Evolutionary conservation across 768 basidiomycete species (phyloP).

Genomic region (Agrocybe pediades): DNA sequence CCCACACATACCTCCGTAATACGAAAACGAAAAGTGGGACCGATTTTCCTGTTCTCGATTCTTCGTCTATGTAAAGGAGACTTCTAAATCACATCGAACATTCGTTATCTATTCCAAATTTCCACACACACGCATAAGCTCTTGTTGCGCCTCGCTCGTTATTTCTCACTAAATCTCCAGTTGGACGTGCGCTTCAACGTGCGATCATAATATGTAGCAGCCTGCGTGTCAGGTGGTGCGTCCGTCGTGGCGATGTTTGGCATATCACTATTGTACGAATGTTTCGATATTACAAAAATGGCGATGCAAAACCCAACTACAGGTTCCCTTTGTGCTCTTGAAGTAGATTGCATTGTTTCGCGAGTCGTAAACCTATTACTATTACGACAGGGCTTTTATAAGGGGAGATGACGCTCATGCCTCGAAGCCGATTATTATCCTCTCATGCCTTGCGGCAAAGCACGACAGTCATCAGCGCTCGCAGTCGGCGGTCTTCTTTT

Average conservation of each 20-base stretch:
- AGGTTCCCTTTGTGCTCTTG: too few species aligned
- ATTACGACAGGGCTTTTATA: too few species aligned
- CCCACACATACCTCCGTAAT: constrained; percentile 10
- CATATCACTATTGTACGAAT: too few species aligned
- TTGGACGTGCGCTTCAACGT: neutral
- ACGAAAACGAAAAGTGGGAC: too few species aligned
- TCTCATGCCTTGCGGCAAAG: neutral
- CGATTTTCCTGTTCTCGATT: too few species aligned
- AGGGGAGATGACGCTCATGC: too few species aligned
- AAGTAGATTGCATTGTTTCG: too few species aligned
- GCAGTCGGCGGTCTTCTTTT: neutral
- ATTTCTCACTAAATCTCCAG: constrained; percentile 5
- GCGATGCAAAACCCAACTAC: too few species aligned
- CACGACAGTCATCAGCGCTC: neutral
- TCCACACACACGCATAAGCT: neutral
- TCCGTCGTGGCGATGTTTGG: too few species aligned
- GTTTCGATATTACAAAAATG: too few species aligned
- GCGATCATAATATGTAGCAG: constrained; percentile 1
- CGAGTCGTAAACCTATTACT: too few species aligned
- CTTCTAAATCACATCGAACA: neutral
- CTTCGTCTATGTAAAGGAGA: too few species aligned
- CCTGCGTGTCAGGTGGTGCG: constrained; percentile 1
- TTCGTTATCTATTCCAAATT: neutral
- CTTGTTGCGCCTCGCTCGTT: neutral
- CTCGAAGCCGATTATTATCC: neutral